phyloP scores from a whole-genome alignment of 2,329 filamentous ascomycete species.

The Calonectria pseudoturangicola region DNA sequence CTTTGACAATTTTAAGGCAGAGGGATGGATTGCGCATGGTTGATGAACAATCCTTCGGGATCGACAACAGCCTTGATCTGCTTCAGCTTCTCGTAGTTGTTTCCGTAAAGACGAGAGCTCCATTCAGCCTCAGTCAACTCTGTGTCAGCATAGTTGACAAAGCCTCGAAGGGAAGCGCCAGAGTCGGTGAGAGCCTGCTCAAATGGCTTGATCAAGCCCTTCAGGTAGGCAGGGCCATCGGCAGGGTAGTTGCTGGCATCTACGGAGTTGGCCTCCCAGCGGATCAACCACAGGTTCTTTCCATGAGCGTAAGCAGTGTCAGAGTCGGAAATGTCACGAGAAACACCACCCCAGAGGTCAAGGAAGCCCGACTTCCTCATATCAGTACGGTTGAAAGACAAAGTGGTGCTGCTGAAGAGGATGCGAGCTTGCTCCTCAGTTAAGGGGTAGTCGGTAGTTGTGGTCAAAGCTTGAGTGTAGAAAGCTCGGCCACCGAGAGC shows the following conservation, averaged over 20 bases:
- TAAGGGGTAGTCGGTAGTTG: conserved; percentile 51
- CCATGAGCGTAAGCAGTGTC: conserved; percentile 51
- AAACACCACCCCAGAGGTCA: conserved; percentile 54
- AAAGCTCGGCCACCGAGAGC: conserved; percentile 49
- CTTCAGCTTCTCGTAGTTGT: conserved; percentile 48
- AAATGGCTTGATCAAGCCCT: conserved; percentile 50
- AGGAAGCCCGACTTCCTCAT: conserved; percentile 49
- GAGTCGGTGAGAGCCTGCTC: conserved; percentile 45
- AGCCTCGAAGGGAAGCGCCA: conserved; percentile 49
- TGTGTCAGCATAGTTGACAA: conserved; percentile 54
- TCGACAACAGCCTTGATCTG: conserved; percentile 48
- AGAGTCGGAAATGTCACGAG: conserved; percentile 44
- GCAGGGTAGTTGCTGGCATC: conserved; percentile 43
- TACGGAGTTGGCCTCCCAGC: conserved; percentile 46
- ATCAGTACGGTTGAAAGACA: conserved; percentile 52
- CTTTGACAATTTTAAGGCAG: conserved; percentile 15
- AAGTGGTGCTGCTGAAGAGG: conserved; percentile 44
- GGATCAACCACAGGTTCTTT: conserved; percentile 51
- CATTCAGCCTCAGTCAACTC: conserved; percentile 50
- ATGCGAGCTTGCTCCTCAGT: conserved; percentile 45
- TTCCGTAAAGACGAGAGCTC: conserved; percentile 51
- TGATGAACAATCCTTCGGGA: conserved; percentile 49
- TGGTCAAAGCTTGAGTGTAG: conserved; percentile 48
- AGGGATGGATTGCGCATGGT: conserved; percentile 49
- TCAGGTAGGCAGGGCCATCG: conserved; percentile 47